A percentile compares a stretch with the other conserved stretches of the same genome.
Conservation (phyloP, 352 stramenopile genomes). For the Globisporangium splendens region DNA sequence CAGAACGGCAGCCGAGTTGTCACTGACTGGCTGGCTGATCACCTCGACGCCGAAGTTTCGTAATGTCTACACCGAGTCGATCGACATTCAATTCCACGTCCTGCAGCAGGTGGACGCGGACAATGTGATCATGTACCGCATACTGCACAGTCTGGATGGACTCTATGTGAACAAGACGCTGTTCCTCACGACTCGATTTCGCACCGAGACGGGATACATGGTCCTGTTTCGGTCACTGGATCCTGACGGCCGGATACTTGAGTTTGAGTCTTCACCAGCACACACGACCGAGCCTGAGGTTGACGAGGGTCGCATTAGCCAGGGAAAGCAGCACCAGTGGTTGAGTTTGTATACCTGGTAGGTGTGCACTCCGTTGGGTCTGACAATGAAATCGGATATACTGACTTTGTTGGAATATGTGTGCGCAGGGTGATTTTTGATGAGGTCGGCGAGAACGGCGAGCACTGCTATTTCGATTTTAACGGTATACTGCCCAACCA, state of each 20-base stretch:
- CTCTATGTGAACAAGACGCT: conserved; percentile 30
- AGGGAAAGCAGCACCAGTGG: conserved; percentile 23
- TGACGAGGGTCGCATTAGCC: neutral
- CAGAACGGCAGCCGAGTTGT: conserved; percentile 25
- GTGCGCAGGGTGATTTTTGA: conserved; percentile 43
- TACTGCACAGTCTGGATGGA: conserved; percentile 31
- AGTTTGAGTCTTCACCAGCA: no score
- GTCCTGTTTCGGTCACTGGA: conserved; percentile 54
- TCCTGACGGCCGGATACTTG: conserved; percentile 5
- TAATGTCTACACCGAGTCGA: conserved; percentile 40
- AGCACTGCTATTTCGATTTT: conserved; percentile 43
- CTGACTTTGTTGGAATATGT: conserved; percentile 1
- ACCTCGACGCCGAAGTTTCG: conserved; percentile 23
- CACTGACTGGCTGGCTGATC: conserved; percentile 40
- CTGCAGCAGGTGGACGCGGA: conserved; percentile 54
- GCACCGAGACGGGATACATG: conserved; percentile 28
- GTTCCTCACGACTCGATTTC: conserved; percentile 38
- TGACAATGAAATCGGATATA: no score
- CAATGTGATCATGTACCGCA: conserved; percentile 54
- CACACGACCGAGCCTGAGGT: neutral
- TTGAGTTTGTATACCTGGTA: conserved; percentile 52
- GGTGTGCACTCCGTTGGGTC: conserved; percentile 4
- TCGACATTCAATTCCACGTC: conserved; percentile 34
- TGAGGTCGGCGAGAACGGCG: conserved; percentile 19
- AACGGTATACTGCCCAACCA: conserved; percentile 43